Conservation (phyloP, 495 filamentous ascomycete genomes). For the Penicillium taxi region DNA sequence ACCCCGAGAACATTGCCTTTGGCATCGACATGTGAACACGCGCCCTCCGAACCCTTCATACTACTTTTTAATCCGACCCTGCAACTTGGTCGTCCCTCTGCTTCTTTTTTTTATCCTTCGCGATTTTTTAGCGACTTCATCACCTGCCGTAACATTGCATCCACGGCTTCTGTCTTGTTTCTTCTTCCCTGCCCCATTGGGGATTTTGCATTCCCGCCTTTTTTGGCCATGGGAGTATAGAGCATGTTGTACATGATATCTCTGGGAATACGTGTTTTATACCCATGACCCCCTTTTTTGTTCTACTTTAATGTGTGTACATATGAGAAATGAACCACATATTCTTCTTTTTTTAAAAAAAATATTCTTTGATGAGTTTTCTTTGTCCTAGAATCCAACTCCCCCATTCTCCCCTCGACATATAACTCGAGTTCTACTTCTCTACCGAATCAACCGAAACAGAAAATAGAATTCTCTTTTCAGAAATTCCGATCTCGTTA, state of each 20-base stretch:
- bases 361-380: background rate
- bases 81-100: background rate
- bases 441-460: too few species aligned
- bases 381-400: background rate
- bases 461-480: too few species aligned
- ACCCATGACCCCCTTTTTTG: constrained; percentile 6
- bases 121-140: constrained; percentile 9
- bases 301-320: constrained; percentile 13
- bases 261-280: constrained; percentile 8
- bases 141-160: too few species aligned
- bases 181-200: constrained; percentile 7
- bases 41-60: constrained; percentile 7
- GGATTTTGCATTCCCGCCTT: constrained; percentile 17
- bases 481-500: too few species aligned
- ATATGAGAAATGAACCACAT: constrained; percentile 9
- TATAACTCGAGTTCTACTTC: background rate
- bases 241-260: constrained; percentile 29
- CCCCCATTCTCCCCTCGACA: constrained; percentile 1
- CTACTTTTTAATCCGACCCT: constrained; percentile 8
- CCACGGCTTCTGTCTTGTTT: constrained; percentile 7
- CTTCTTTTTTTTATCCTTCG: constrained; percentile 11
- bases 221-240: constrained; percentile 16
- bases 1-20: too few species aligned
- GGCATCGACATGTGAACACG: constrained; percentile 15
- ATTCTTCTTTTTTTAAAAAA: constrained; percentile 1